Percentiles rank a stretch among this genome's conserved stretches.
Evolutionary conservation across 768 basidiomycete species (phyloP).

Genomic region (Trametes sanguinea): DNA sequence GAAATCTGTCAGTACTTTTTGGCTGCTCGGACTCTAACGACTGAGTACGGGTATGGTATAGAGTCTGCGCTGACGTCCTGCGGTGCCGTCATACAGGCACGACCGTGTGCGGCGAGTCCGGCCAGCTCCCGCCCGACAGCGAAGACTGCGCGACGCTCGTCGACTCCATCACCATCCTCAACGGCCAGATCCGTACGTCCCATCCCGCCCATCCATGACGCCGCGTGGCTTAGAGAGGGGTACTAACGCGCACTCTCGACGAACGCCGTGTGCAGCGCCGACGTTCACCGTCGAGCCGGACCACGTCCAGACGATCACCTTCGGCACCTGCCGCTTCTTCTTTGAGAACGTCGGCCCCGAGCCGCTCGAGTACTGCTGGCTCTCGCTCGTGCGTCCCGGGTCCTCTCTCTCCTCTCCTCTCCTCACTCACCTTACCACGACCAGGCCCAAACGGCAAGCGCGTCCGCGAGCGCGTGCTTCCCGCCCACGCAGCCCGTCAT

Average conservation of each 20-base stretch:
- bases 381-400: conserved; percentile 12
- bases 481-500: conserved; percentile 24
- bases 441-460: conserved; percentile 20
- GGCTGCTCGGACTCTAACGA: too few relatives aligned
- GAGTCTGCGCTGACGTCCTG: too few relatives aligned
- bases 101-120: conserved; percentile 19
- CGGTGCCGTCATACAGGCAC: conserved; percentile 12
- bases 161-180: conserved; percentile 24
- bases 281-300: conserved; percentile 20
- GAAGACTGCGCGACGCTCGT: conserved; percentile 24
- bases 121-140: conserved; percentile 19
- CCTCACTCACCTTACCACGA: too few relatives aligned
- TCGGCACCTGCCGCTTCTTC: conserved; percentile 30
- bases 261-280: conserved; percentile 13
- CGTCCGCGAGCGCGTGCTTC: conserved; percentile 23
- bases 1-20: conserved; percentile 20
- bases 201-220: too few relatives aligned
- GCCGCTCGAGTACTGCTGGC: conserved; percentile 28
- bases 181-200: conserved; percentile 19
- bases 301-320: conserved; percentile 26
- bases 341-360: conserved; percentile 27
- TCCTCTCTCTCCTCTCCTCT: background rate
- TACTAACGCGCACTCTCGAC: too few relatives aligned
- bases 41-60: too few relatives aligned
- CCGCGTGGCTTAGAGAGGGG: too few relatives aligned